Base-by-base conservation (phyloP, 2,329 filamentous ascomycete genomes). In the Beauveria australis region DNA sequence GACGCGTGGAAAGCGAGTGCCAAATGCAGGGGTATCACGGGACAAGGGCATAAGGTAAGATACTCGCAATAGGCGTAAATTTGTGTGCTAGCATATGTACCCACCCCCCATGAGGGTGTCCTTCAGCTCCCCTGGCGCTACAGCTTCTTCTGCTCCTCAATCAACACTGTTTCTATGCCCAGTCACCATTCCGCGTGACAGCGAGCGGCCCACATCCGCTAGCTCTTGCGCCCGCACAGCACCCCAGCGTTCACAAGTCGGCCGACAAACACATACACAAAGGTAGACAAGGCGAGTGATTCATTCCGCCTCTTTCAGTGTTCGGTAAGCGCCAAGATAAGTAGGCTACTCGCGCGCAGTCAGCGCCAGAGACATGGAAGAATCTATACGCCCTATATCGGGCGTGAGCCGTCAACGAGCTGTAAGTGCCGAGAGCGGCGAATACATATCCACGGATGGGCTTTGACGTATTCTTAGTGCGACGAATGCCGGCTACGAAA, bases 401-500 rank as follows among this genome's bases (percentile, higher is more conserved):
- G 46, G 46, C 19, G 46, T 49, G 46, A 49, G 46, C 46, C 46
- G 46, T 19, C 46, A 49, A 49, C 46, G 46, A 49, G 46, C 46
- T 28, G 46, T 49, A 49, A 26, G 46, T 49, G 46, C 46, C 10
- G 46, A 22, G 16, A 49, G 19, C 46, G 26, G 46, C 19, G 46
- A 49, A 28, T 28, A 49, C 12, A n/a, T 49, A 22, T 14, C 19
- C 37, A 26, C 7, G 12, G 19, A 49, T 10, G 46, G 8, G 46
- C 19, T 49, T 28, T 49, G 46, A 49, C 54, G 24, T 18, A 3
- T 47, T 30, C 54, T 14, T 26, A 58, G 54, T 58, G 54, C 22
- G 54, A 58, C 41, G 54, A 58, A 33, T 58, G 54, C 44, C 54
- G 54, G 24, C 18, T 28, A n/a, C 41, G 54, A 37, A 58, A 58